phyloP scores from a whole-genome alignment of 2,329 filamentous ascomycete species.

The Nothophaeocryptopus gaeumannii region DNA sequence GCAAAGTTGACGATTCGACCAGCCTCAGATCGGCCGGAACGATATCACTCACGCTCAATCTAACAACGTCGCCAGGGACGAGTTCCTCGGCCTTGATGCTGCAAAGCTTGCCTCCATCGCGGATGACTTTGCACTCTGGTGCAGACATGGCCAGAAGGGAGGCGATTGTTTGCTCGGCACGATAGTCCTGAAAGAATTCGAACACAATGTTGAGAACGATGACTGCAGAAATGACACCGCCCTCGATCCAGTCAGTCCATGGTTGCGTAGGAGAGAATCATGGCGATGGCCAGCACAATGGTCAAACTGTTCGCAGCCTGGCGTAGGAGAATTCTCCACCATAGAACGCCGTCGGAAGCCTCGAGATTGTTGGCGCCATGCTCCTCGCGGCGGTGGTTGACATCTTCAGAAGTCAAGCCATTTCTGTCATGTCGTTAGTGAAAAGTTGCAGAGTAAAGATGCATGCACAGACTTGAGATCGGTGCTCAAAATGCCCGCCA shows the following conservation, averaged over 20 bases:
- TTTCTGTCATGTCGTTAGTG: constrained; percentile 16
- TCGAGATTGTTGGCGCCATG: constrained; percentile 33
- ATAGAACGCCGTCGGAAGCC: constrained; percentile 29
- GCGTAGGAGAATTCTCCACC: constrained; percentile 35
- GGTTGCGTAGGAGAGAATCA: constrained; percentile 58
- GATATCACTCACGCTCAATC: constrained; percentile 63
- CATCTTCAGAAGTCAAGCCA: constrained; percentile 26
- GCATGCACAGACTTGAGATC: constrained; percentile 19
- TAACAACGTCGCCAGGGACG: constrained; percentile 65
- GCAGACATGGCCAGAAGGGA: constrained; percentile 55
- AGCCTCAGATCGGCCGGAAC: constrained; percentile 64
- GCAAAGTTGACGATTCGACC: constrained; percentile 69
- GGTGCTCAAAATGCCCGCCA: constrained; percentile 21
- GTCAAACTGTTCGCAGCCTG: constrained; percentile 41
- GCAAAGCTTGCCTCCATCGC: constrained; percentile 51
- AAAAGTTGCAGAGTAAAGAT: background rate
- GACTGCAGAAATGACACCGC: constrained; percentile 57
- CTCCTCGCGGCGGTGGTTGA: constrained; percentile 22
- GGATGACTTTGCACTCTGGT: constrained; percentile 55
- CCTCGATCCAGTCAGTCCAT: constrained; percentile 61
- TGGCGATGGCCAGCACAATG: constrained; percentile 53
- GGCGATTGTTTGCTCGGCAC: constrained; percentile 60
- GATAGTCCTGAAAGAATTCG: constrained; percentile 60
- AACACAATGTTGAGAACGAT: constrained; percentile 59
- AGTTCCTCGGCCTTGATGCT: constrained; percentile 57